phyloP scores from a whole-genome alignment of 2,329 filamentous ascomycete genomes.

The Berkeleyomyces basicola region DNA sequence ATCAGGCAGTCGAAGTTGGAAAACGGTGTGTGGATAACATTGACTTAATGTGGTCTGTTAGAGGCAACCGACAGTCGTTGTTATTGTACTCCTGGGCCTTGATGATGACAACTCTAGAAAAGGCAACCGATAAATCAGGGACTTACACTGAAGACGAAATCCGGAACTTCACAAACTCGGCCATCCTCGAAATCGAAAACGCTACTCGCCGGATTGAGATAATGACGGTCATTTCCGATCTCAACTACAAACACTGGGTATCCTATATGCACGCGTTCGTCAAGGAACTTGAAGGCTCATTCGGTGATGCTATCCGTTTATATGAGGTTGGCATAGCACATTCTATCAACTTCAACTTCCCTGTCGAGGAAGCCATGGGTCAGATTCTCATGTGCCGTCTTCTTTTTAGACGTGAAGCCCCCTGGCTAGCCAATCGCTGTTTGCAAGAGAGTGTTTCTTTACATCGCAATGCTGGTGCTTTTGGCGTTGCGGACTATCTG shows the following conservation, averaged over 20 bases:
- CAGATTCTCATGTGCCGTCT: constrained; percentile 60
- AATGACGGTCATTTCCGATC: constrained; percentile 39
- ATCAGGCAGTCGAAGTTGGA: constrained; percentile 41
- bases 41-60: constrained; percentile 39
- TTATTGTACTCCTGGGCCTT: constrained; percentile 45
- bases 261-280: constrained; percentile 52
- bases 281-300: constrained; percentile 41
- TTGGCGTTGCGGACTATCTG: constrained; percentile 50
- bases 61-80: constrained; percentile 39
- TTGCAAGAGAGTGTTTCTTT: constrained; percentile 50
- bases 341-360: constrained; percentile 46
- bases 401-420: constrained; percentile 46
- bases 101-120: constrained; percentile 33
- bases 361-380: constrained; percentile 55
- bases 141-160: neutral
- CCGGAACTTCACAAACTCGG: constrained; percentile 27
- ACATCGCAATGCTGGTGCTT: constrained; percentile 52
- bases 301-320: constrained; percentile 40
- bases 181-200: constrained; percentile 35
- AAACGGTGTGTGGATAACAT: constrained; percentile 30
- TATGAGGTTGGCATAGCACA: constrained; percentile 63
- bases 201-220: constrained; percentile 45
- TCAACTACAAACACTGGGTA: constrained; percentile 58
- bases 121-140: constrained; percentile 30
- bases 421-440: constrained; percentile 51